Evolutionary conservation across 176 grass and related monocot genomes (phyloP).

Genomic region (Juncus effusus): DNA sequence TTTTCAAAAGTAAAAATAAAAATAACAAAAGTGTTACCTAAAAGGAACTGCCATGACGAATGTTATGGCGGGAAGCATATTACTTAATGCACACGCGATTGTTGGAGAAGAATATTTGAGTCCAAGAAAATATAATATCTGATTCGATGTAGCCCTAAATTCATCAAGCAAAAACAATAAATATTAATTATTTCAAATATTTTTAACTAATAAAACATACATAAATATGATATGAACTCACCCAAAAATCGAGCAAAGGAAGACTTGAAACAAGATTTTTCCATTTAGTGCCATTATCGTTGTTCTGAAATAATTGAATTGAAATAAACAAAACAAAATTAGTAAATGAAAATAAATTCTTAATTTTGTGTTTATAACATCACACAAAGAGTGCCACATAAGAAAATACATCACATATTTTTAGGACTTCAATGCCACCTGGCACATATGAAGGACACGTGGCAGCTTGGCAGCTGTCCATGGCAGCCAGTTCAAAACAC

Average conservation of each 20-base stretch:
- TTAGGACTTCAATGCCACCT: neutral
- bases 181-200: neutral
- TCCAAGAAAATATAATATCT: slow-evolving; percentile 71
- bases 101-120: slow-evolving; percentile 77
- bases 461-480: neutral
- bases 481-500: neutral
- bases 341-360: neutral
- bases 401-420: neutral
- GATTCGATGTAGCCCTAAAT: slow-evolving; percentile 70
- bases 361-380: neutral
- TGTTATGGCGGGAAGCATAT: slow-evolving; percentile 81
- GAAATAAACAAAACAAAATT: neutral
- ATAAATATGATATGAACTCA: slow-evolving; percentile 20
- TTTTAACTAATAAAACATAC: neutral
- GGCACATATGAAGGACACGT: neutral
- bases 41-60: slow-evolving; percentile 73
- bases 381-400: neutral
- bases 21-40: slow-evolving; percentile 19
- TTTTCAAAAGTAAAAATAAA: too few species aligned
- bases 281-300: slow-evolving; percentile 40
- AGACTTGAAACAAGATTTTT: slow-evolving; percentile 61
- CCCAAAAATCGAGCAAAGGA: slow-evolving; percentile 78
- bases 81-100: slow-evolving; percentile 68
- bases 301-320: slow-evolving; percentile 31
- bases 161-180: neutral